Evolutionary conservation across 1,284 basidiomycete species (phyloP).

Genomic region (Puccinia triticina): DNA sequence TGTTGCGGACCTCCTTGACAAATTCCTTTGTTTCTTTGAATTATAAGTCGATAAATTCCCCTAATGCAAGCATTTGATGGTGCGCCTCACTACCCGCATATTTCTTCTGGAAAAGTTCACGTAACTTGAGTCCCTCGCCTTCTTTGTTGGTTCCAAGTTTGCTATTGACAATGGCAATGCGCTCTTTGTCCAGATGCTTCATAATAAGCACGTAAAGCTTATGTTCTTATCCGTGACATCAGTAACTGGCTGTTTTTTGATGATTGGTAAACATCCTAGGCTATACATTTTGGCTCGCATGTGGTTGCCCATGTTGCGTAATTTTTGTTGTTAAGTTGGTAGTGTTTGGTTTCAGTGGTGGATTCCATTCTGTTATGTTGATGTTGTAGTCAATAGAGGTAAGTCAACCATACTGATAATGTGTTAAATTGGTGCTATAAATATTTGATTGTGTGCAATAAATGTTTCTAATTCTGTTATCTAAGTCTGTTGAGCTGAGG

Average conservation of each 20-base stretch:
- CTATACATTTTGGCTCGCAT: background rate
- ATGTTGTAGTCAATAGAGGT: too few relatives aligned
- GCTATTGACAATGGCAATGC: background rate
- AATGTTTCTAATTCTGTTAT: too few relatives aligned
- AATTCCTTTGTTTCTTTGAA: background rate
- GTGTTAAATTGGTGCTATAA: too few relatives aligned
- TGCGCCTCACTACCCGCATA: too few relatives aligned
- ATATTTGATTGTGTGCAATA: too few relatives aligned
- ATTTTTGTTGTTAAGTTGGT: slow-evolving; percentile 4
- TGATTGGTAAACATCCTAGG: background rate
- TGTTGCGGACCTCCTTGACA: background rate
- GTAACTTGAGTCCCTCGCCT: too few relatives aligned
- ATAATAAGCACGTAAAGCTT: background rate
- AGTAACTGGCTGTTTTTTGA: background rate
- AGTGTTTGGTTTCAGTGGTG: background rate
- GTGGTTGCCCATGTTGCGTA: too few relatives aligned
- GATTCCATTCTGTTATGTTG: background rate
- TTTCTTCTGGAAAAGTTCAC: too few relatives aligned
- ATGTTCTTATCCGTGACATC: background rate
- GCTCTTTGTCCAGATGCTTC: background rate
- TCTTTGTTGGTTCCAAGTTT: too few relatives aligned
- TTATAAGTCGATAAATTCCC: background rate
- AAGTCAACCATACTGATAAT: background rate
- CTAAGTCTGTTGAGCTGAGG: too few relatives aligned
- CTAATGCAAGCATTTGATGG: background rate